Conservation (phyloP, 2,329 filamentous ascomycete genomes). For the Colletotrichum tanaceti region DNA sequence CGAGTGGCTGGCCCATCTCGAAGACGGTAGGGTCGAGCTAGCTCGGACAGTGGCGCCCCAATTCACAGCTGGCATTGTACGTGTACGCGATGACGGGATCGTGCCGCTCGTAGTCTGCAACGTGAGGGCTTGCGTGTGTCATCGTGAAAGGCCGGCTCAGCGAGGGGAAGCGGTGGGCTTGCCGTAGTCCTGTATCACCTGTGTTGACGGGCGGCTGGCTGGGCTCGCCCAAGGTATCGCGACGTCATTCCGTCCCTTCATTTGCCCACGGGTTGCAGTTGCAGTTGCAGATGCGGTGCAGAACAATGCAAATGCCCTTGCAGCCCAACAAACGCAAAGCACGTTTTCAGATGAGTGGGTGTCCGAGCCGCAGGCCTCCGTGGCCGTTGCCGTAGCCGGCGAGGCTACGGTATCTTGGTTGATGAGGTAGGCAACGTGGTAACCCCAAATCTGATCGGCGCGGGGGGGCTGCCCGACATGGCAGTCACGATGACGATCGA, state of each 20-base stretch:
- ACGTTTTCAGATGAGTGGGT: slow-evolving; percentile 18
- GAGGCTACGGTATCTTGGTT: slow-evolving; percentile 21
- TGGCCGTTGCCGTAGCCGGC: not conserved
- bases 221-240: not conserved
- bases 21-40: not conserved
- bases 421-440: too few relatives aligned
- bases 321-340: slow-evolving; percentile 11
- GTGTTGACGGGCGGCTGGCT: too few relatives aligned
- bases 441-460: slow-evolving; percentile 20
- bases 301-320: slow-evolving; percentile 18
- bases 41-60: not conserved
- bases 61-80: not conserved
- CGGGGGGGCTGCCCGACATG: slow-evolving; percentile 19
- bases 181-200: not conserved
- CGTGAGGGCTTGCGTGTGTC: slow-evolving; percentile 4
- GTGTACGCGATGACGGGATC: slow-evolving; percentile 28
- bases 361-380: slow-evolving; percentile 9
- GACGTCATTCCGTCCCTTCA: slow-evolving; percentile 32
- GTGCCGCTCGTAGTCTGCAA: not conserved
- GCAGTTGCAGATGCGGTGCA: slow-evolving; percentile 7
- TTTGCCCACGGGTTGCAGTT: not conserved
- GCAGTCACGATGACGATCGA: slow-evolving; percentile 29
- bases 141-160: not conserved
- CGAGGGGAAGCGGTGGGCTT: not conserved
- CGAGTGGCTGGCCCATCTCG: not conserved